phyloP scores from a whole-genome alignment of 352 stramenopile genomes.

The Phytophthora foliorum region DNA sequence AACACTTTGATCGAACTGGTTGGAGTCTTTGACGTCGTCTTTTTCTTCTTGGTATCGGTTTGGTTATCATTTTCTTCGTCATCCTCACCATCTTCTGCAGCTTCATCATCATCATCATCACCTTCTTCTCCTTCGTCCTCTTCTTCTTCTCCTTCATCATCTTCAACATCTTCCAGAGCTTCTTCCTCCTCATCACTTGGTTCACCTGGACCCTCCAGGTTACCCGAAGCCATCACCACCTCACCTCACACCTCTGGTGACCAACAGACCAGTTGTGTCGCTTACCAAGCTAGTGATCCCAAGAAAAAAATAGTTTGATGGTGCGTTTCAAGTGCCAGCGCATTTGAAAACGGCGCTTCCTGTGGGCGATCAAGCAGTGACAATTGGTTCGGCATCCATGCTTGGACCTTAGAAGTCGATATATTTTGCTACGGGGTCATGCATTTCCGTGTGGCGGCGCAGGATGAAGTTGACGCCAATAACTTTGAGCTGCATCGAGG shows the following conservation, averaged over 20 bases:
- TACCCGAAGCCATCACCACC: conserved; percentile 11
- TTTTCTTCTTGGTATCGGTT: conserved; percentile 14
- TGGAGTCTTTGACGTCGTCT: conserved; percentile 14
- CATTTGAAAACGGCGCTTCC: conserved; percentile 20
- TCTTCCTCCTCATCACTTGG: conserved; percentile 31
- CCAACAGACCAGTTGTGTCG: not conserved
- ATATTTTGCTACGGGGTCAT: conserved; percentile 14
- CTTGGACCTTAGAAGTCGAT: conserved; percentile 12
- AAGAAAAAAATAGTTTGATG: conserved; percentile 35
- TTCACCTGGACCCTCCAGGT: conserved; percentile 12
- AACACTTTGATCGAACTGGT: conserved; percentile 36
- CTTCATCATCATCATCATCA: conserved; percentile 26
- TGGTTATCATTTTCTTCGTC: conserved; percentile 31
- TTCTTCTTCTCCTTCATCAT: conserved; percentile 25
- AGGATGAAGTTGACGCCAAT: conserved; percentile 8
- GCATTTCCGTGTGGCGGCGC: conserved; percentile 25
- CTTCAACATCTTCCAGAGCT: conserved; percentile 26
- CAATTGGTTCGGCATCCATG: conserved; percentile 22
- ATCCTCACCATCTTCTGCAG: conserved; percentile 31
- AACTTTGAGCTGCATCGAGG: conserved; percentile 6
- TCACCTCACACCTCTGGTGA: not conserved
- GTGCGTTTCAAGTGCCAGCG: conserved; percentile 31
- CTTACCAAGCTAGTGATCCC: not conserved
- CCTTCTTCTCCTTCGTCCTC: conserved; percentile 27
- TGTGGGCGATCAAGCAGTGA: not conserved